These are phyloP conservation scores for Teunomyces aglyptinius DNA, from an alignment of 805 yeast genomes.

Conservation along the genomic window DNA sequence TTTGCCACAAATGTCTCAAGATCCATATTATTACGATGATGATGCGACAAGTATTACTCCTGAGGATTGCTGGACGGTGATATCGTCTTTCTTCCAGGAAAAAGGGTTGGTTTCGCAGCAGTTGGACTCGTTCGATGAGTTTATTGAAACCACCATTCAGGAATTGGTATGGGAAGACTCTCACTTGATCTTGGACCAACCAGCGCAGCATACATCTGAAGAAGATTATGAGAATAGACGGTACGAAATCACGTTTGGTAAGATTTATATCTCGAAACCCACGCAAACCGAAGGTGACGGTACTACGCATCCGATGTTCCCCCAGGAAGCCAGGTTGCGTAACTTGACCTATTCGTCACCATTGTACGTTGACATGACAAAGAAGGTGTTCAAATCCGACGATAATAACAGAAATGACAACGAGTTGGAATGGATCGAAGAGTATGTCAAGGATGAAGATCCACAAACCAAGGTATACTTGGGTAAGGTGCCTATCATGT, in stretches of 20 bases:
- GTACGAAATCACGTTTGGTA: constrained; percentile 96
- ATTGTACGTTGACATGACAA: constrained; percentile 91
- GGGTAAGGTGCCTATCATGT: constrained; percentile 98
- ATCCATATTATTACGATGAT: constrained; percentile 73
- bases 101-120: constrained; percentile 98
- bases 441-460: constrained; percentile 53
- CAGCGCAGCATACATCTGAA: constrained; percentile 95
- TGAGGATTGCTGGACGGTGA: constrained; percentile 99
- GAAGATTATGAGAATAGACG: constrained; percentile 87
- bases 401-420: constrained; percentile 57
- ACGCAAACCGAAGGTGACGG: constrained; percentile 99
- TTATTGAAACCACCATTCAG: constrained; percentile 93
- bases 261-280: constrained; percentile 93
- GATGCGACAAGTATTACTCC: constrained; percentile 72
- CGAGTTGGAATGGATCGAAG: constrained; percentile 55
- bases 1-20: constrained; percentile 27
- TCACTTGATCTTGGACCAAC: constrained; percentile 90
- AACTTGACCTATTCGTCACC: constrained; percentile 96
- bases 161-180: constrained; percentile 96
- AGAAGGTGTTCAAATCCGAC: constrained; percentile 78
- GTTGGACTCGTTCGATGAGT: constrained; percentile 96
- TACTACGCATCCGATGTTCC: constrained; percentile 97
- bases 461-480: constrained; percentile 73
- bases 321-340: constrained; percentile 96
- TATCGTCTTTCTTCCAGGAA: constrained; percentile 91